Conservation (phyloP, 2,329 filamentous ascomycete species). For the Neopestalotiopsis clavispora region DNA sequence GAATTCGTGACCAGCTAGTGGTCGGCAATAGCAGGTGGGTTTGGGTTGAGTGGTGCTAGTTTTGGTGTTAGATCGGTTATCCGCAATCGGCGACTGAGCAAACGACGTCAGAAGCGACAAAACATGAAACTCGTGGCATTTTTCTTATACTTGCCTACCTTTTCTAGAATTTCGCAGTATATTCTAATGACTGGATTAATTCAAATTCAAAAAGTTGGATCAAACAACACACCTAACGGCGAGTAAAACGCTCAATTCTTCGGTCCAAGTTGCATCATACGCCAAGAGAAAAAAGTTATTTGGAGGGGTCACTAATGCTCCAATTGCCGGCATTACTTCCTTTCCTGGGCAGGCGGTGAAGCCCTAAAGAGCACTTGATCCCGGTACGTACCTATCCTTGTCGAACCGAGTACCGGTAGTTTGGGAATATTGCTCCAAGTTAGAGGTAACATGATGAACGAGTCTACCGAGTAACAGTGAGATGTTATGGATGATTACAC, state of each 20-base stretch:
- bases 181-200: neutral
- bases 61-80: neutral
- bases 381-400: no score
- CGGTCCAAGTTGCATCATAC: neutral
- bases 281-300: conserved; percentile 22
- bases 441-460: no score
- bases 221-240: neutral
- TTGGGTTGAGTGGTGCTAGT: neutral
- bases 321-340: conserved; percentile 24
- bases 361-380: conserved; percentile 18
- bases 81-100: conserved; percentile 2
- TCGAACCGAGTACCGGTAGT: no score
- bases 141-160: neutral
- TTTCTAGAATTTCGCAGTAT: neutral
- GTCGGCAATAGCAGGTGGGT: neutral
- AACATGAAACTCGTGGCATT: neutral
- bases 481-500: no score
- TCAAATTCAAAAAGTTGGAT: neutral
- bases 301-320: conserved; percentile 22
- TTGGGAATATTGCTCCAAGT: no score
- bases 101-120: neutral
- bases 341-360: conserved; percentile 21
- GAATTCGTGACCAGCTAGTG: neutral
- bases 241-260: neutral
- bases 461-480: no score